These are phyloP conservation scores for Withania somnifera DNA, from an alignment of 305 asterid species.

Conservation along the genomic window DNA sequence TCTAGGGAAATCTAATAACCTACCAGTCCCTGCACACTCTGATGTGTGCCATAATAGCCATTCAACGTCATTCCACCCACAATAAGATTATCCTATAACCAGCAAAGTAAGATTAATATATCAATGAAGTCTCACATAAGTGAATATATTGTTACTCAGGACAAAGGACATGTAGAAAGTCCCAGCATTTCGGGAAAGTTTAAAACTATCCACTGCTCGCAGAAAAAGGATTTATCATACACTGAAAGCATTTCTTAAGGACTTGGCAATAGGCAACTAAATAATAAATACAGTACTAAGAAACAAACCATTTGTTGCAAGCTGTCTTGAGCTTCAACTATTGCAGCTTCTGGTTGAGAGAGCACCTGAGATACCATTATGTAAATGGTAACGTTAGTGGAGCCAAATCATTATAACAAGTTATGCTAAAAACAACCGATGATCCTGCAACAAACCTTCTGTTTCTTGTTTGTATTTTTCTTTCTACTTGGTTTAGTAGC, in stretches of 20 bases:
- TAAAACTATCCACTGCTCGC: background rate
- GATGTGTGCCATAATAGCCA: slow-evolving; percentile 82
- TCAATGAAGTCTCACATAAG: background rate
- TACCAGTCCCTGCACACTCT: slow-evolving; percentile 82
- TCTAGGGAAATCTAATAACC: slow-evolving; percentile 11
- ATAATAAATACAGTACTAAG: background rate
- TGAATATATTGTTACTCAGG: background rate
- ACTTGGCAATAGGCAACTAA: background rate
- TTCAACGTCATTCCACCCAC: slow-evolving; percentile 50
- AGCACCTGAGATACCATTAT: slow-evolving; percentile 34
- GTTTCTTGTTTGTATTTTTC: slow-evolving; percentile 57
- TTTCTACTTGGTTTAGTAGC: slow-evolving; percentile 46
- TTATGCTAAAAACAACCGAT: background rate
- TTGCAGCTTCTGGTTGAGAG: slow-evolving; percentile 48
- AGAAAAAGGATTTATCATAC: background rate
- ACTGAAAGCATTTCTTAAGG: background rate
- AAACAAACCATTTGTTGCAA: slow-evolving; percentile 57
- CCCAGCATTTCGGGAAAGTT: background rate
- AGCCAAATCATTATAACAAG: background rate
- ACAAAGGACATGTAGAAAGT: background rate
- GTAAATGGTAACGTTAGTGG: background rate
- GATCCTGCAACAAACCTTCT: slow-evolving; percentile 46
- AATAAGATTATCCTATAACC: slow-evolving; percentile 51
- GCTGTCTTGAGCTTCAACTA: slow-evolving; percentile 42
- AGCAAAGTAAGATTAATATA: slow-evolving; percentile 3